Evolutionary conservation across 345 rosid genomes (phyloP).

Genomic region (Gossypium anomalum): DNA sequence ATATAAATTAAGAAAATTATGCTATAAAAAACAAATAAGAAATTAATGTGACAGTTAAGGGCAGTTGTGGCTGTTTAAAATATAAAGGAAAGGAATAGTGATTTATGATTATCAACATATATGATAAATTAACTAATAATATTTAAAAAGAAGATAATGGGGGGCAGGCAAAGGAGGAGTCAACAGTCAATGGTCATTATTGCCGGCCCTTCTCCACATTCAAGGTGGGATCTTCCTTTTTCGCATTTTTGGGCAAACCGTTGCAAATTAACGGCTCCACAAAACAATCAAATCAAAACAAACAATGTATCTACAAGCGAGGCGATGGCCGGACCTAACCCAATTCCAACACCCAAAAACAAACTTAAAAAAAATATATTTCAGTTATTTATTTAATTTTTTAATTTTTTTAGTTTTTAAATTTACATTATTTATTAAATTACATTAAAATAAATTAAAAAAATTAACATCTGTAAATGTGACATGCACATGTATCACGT

Average conservation of each 20-base stretch:
- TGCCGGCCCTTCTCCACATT: neutral
- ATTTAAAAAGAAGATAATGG: neutral
- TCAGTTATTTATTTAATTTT: too few relatives aligned
- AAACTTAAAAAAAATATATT: too few relatives aligned
- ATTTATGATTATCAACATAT: neutral
- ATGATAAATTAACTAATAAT: too few relatives aligned
- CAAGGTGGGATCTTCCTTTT: neutral
- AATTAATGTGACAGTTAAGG: neutral
- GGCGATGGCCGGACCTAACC: neutral
- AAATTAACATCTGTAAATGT: too few relatives aligned
- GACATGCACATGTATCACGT: too few relatives aligned
- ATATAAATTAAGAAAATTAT: too few relatives aligned
- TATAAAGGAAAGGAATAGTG: neutral
- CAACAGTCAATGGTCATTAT: constrained; percentile 8
- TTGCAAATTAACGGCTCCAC: neutral
- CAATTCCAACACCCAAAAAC: too few relatives aligned
- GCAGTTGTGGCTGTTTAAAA: neutral
- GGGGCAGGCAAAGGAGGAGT: neutral
- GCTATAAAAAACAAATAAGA: too few relatives aligned
- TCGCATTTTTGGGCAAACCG: neutral
- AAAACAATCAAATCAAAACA: neutral
- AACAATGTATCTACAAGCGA: neutral
- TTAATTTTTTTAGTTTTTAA: too few relatives aligned
- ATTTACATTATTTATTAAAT: too few relatives aligned
- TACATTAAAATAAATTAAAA: too few relatives aligned